A percentile compares a stretch with the other conserved stretches of the same genome.
These are phyloP conservation scores for Penicillium sp. DNA, from an alignment of 2,329 filamentous ascomycete species.

Conservation along the genomic window DNA sequence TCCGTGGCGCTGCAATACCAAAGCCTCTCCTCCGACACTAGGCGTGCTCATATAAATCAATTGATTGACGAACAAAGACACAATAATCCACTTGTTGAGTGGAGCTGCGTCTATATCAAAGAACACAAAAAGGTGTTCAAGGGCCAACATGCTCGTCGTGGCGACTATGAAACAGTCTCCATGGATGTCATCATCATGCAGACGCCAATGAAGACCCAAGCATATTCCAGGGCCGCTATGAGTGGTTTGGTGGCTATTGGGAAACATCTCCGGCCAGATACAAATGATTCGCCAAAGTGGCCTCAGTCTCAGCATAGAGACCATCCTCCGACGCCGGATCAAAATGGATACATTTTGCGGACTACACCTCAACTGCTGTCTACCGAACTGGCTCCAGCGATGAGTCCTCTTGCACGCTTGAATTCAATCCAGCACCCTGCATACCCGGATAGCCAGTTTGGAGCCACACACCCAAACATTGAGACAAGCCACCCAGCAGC, in stretches of 20 bases:
- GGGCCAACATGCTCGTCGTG: slow-evolving; percentile 25
- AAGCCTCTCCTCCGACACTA: slow-evolving; percentile 24
- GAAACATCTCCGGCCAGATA: background rate
- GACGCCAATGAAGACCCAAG: slow-evolving; percentile 21
- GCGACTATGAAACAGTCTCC: slow-evolving; percentile 32
- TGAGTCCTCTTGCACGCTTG: too few relatives aligned
- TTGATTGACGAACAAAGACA: slow-evolving; percentile 35
- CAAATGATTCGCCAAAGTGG: background rate
- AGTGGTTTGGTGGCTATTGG: slow-evolving; percentile 11
- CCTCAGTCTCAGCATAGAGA: background rate
- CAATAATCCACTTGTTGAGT: slow-evolving; percentile 33
- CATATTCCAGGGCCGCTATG: slow-evolving; percentile 15
- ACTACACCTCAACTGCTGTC: background rate
- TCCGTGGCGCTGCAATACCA: slow-evolving; percentile 31
- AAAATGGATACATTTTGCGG: background rate
- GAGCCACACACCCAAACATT: background rate
- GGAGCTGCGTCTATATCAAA: slow-evolving; percentile 40
- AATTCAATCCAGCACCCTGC: background rate
- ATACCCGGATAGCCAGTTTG: background rate
- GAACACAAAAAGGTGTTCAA: slow-evolving; percentile 28
- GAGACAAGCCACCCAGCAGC: background rate
- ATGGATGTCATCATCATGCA: slow-evolving; percentile 38
- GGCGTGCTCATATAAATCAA: slow-evolving; percentile 35
- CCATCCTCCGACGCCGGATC: background rate
- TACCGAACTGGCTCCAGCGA: background rate